A percentile compares a stretch with the other conserved stretches of the same genome.
These are phyloP conservation scores for Gossypium aridum DNA, from an alignment of 441 rosid species.

Conservation along the genomic window DNA sequence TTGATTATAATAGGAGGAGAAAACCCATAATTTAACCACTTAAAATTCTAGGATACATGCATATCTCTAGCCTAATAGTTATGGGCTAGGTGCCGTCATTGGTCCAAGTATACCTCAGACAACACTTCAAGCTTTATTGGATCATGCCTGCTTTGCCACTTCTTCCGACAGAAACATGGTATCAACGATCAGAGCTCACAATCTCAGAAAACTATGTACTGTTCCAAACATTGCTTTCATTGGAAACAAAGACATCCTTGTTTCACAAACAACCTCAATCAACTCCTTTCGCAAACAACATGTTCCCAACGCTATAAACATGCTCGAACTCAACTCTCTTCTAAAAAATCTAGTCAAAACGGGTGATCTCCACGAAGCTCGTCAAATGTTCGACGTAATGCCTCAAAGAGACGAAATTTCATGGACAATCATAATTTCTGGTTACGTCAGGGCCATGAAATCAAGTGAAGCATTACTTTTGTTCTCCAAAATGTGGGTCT, in stretches of 20 bases:
- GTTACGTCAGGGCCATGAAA: conserved; percentile 41
- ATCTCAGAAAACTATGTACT: conserved; percentile 36
- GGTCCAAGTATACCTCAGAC: neutral
- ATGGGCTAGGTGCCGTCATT: neutral
- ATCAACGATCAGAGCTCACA: conserved; percentile 22
- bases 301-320: conserved; percentile 9
- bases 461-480: conserved; percentile 49
- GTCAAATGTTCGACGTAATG: conserved; percentile 69
- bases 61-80: neutral
- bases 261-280: conserved; percentile 14
- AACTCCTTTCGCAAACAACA: conserved; percentile 4
- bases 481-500: conserved; percentile 60
- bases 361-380: conserved; percentile 42
- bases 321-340: conserved; percentile 35
- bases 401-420: conserved; percentile 53
- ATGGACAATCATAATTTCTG: conserved; percentile 73
- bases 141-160: neutral
- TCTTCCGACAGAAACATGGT: conserved; percentile 21
- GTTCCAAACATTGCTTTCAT: conserved; percentile 22
- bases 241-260: conserved; percentile 8
- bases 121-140: neutral
- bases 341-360: conserved; percentile 30
- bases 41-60: neutral
- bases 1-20: no score
- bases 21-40: neutral